These are phyloP conservation scores for Zasmidium citrigriseum DNA, from an alignment of 2,329 filamentous ascomycete species.

Conservation along the genomic window DNA sequence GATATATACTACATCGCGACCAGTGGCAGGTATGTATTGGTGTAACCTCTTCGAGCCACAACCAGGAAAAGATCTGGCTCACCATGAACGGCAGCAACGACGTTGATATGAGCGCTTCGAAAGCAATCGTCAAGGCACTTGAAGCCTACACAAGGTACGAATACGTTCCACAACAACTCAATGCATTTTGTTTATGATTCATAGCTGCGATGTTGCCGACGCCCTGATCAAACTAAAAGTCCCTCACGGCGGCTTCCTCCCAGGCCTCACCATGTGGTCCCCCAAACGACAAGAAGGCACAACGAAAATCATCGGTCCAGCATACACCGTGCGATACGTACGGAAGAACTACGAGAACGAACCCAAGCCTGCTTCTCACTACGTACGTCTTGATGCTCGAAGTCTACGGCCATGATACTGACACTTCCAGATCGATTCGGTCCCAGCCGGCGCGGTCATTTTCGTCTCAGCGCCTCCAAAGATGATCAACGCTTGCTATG, in stretches of 20 bases:
- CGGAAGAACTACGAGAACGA: constrained; percentile 46
- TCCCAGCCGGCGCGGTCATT: constrained; percentile 50
- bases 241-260: constrained; percentile 54
- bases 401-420: no score
- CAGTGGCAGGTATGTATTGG: neutral
- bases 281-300: constrained; percentile 52
- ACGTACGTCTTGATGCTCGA: constrained; percentile 44
- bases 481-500: constrained; percentile 55
- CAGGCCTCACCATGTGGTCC: constrained; percentile 57
- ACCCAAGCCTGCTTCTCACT: constrained; percentile 50
- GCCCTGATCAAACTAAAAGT: constrained; percentile 52
- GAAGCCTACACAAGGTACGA: constrained; percentile 26
- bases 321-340: constrained; percentile 57
- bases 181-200: neutral
- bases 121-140: constrained; percentile 25
- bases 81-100: constrained; percentile 14
- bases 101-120: constrained; percentile 4
- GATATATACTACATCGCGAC: neutral
- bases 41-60: neutral
- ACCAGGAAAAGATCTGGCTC: neutral
- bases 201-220: constrained; percentile 55
- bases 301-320: constrained; percentile 57
- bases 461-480: constrained; percentile 53
- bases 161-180: neutral
- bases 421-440: constrained; percentile 51